phyloP scores from a whole-genome alignment of 2,329 filamentous ascomycete species.

The Claviceps sp. region DNA sequence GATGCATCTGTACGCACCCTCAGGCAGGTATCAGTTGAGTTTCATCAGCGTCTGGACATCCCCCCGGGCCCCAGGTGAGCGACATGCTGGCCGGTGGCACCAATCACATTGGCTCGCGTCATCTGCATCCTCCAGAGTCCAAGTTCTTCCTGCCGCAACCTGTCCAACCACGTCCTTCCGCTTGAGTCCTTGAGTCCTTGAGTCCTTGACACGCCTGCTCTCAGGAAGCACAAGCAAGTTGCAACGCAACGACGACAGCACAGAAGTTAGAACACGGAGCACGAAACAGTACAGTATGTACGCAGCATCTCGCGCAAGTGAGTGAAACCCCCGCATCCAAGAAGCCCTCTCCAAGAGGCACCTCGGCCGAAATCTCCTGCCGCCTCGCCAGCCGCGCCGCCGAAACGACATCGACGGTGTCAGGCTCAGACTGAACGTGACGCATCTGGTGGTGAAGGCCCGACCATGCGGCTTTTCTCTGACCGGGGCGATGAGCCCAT shows the following conservation, averaged over 20 bases:
- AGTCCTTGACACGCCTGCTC: too few relatives aligned
- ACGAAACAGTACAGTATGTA: not conserved
- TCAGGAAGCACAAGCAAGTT: not conserved
- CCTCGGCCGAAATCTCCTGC: not conserved
- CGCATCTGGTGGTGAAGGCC: not conserved
- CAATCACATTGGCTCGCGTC: not conserved
- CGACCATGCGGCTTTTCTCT: not conserved
- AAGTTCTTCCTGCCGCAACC: not conserved
- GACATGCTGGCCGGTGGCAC: not conserved
- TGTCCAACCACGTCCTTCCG: not conserved
- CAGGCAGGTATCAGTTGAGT: not conserved
- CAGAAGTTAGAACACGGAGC: not conserved
- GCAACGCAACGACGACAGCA: not conserved
- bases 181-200: not conserved
- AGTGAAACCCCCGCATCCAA: not conserved
- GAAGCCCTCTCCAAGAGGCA: not conserved
- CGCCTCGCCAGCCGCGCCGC: not conserved
- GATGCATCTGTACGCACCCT: too few relatives aligned
- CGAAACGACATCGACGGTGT: not conserved
- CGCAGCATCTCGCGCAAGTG: not conserved
- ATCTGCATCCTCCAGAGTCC: not conserved
- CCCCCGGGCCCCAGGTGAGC: not conserved
- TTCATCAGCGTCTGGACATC: not conserved
- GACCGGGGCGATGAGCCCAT: not conserved
- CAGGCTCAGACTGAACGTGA: not conserved